Evolutionary conservation across 176 grass and related monocot genomes (phyloP), one percentile per base, ranked within the genome.

Genomic region (Juncus inflexus): DNA sequence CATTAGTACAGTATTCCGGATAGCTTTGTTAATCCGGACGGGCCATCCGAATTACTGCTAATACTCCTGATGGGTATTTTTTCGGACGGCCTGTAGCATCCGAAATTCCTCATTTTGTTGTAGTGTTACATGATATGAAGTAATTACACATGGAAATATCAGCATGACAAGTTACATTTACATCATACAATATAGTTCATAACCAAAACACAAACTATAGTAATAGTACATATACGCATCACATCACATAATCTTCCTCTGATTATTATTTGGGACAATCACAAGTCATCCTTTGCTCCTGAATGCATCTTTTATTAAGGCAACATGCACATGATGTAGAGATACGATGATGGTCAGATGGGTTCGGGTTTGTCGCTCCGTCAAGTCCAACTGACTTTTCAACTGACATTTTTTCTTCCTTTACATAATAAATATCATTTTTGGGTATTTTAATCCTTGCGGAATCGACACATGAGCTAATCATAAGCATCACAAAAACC

Each of bases 391-490:
- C 3, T 35, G 49, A 39, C 39, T 68, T 68, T 38, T 38, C 65
- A 12, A 42, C 4, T 52, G 54, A 40, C 35, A 1, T n/a, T 39
- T 55, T 53, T 68, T 51, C 65, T 0, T 42, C 52, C 64, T 50
- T 35, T 42, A 67, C 49, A 67, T 13, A 7, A 50, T 51, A 52
- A 13, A 50, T 42, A 50, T 52, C 45, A 36, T 67, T 50, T 67
- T 67, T 13, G 12, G 52, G 49, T 52, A 67, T n/a, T 52, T 67
- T 28, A 28, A 28, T 67, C 45, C 64, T 67, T 7, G 45, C 19
- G 37, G 64, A 12, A 50, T 50, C 64, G 6, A 51, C 3, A 5
- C 47, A 68, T 10, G 65, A 55, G 49, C 19, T 68, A 14, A 68
- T 68, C 49, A 53, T 36, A 12, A 68, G 43, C 42, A 68, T 16